Conservation (phyloP, 2,329 filamentous ascomycete species). For the Aspergillus sp. region DNA sequence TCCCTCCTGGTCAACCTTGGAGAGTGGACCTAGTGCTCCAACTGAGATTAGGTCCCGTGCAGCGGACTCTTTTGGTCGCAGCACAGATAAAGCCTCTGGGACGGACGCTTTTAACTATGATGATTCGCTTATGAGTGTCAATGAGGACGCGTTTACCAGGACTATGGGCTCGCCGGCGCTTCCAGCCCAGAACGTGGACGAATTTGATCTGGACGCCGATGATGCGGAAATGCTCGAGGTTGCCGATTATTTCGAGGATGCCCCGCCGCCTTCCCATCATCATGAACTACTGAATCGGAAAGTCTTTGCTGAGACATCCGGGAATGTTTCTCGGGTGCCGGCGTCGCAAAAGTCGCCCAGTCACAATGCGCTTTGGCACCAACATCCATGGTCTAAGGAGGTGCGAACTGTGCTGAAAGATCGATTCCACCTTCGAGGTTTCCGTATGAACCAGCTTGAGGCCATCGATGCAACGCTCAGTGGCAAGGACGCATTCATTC, state of each 20-base stretch:
- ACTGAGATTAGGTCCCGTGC: constrained; percentile 2
- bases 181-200: constrained; percentile 27
- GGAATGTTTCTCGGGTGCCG: constrained; percentile 33
- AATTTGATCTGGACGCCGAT: constrained; percentile 44
- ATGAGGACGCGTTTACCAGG: constrained; percentile 33
- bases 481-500: constrained; percentile 86
- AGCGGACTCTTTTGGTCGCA: constrained; percentile 4
- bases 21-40: neutral
- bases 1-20: constrained; percentile 5
- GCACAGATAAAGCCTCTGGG: constrained; percentile 2
- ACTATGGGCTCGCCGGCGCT: constrained; percentile 42
- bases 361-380: constrained; percentile 51
- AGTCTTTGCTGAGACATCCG: constrained; percentile 43
- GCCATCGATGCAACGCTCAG: constrained; percentile 90
- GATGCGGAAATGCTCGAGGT: constrained; percentile 48
- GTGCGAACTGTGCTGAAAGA: constrained; percentile 78
- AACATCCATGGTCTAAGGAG: constrained; percentile 78
- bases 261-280: constrained; percentile 14
- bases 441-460: constrained; percentile 87
- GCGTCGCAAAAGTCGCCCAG: constrained; percentile 30
- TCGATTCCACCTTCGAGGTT: constrained; percentile 79
- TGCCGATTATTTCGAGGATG: constrained; percentile 37
- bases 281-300: constrained; percentile 25
- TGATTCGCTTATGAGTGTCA: constrained; percentile 21
- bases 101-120: constrained; percentile 18